These are phyloP conservation scores for Diddensiella caesifluorescens DNA, from an alignment of 805 yeast genomes.

Conservation along the genomic window DNA sequence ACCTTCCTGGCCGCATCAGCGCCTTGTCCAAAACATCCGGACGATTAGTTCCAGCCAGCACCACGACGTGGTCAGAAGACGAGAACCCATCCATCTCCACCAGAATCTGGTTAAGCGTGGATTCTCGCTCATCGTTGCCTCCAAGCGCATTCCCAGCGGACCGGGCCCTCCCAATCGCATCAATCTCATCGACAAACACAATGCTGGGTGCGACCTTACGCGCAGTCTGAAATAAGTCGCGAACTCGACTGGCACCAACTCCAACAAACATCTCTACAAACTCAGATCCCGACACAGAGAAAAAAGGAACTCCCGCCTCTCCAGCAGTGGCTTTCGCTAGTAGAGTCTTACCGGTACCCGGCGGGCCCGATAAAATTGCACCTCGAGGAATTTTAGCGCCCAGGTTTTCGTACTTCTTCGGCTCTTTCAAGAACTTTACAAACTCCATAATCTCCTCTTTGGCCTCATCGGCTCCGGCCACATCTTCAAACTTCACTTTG, in stretches of 20 bases:
- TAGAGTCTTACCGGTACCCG: conserved; percentile 98
- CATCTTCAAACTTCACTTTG: conserved; percentile 84
- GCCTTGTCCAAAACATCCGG: conserved; percentile 93
- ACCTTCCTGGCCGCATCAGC: conserved; percentile 93
- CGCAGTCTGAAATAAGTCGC: conserved; percentile 89
- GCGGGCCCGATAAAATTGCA: conserved; percentile 95
- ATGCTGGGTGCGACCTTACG: conserved; percentile 92
- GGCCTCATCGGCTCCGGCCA: conserved; percentile 96
- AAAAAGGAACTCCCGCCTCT: conserved; percentile 97
- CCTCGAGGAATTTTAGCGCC: conserved; percentile 99
- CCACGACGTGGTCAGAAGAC: conserved; percentile 87
- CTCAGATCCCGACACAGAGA: conserved; percentile 94
- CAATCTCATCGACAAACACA: conserved; percentile 96
- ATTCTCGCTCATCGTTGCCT: conserved; percentile 94
- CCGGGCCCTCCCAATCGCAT: conserved; percentile 96
- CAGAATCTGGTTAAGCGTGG: conserved; percentile 87
- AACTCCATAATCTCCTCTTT: conserved; percentile 97
- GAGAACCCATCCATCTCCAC: conserved; percentile 99
- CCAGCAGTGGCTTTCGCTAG: conserved; percentile 99
- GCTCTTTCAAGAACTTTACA: conserved; percentile 87
- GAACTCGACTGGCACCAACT: conserved; percentile 97
- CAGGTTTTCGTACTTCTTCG: conserved; percentile 79
- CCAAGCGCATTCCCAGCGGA: conserved; percentile 51
- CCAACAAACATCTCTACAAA: conserved; percentile 99
- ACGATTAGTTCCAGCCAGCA: conserved; percentile 95